Base-by-base conservation (phyloP, 1,284 basidiomycete species). In the Pascua sp. region DNA sequence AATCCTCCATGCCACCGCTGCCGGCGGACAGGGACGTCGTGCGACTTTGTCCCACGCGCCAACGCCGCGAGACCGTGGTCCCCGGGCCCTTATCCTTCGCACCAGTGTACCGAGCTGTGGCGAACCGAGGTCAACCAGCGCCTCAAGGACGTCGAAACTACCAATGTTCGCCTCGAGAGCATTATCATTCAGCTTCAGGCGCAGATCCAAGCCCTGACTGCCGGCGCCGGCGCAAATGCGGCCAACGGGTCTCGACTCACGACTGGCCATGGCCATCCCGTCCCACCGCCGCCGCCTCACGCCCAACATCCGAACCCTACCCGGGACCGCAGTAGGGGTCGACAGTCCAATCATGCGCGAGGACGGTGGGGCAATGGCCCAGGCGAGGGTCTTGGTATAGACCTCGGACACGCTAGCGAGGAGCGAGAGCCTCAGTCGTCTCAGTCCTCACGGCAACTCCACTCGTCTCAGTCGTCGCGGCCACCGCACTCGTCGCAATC, bases 41-140 rank as follows among this genome's bases (percentile, higher is more conserved):
- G 63, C 43, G 63, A 64, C 46, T 64, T 64, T 47, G 56, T 64
- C 9, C 58, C 63, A 15, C 47, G 63, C 18, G 57, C 54, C 44
- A 64, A 64, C 49, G 63, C 63, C 12, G 60, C 63, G 7, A 39
- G 58, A 0, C 57, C 55, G 5, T 60, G 56, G 53, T 58, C 57
- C 4, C 60, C 57, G 5, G 55, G 55, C 3, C 63, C 57, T 3
- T 60, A 60, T 24, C 60, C 62, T 2, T 53, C 57, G n/a, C 63
- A 60, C 42, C 60, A 57, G 4, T 64, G 63, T 47, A 64, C 63
- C 24, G 63, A 64, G 48, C 55, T 60, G 16, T 64, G 63, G 63
- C 52, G 63, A 5, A 60, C 37, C 24, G 58, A 64, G 40, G 60
- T 64, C 32, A 62, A 53, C 36, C 37, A 40, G 16, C 60, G 60